A percentile compares a stretch with the other conserved stretches of the same genome.
Conservation (phyloP, 2,329 filamentous ascomycete species). For the Septoria petroselini region DNA sequence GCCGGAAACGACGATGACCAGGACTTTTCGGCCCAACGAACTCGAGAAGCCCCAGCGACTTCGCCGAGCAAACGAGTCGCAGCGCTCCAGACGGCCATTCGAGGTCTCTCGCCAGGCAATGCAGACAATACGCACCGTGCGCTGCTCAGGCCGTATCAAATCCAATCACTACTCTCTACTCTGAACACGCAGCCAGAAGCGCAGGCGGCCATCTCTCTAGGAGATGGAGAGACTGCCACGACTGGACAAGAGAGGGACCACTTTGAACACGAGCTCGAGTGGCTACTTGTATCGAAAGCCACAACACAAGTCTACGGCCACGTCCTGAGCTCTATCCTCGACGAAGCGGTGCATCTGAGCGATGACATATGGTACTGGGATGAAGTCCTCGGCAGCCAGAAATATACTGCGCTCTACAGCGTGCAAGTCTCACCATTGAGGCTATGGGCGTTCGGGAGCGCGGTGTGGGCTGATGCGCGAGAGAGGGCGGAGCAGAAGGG, state of each 20-base stretch:
- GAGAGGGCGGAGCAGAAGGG: slow-evolving; percentile 34
- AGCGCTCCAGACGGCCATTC: slow-evolving; percentile 35
- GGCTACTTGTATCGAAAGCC: slow-evolving; percentile 87
- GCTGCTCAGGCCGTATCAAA: slow-evolving; percentile 23
- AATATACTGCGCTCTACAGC: slow-evolving; percentile 76
- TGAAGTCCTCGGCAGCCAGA: slow-evolving; percentile 73
- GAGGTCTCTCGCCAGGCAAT: slow-evolving; percentile 29
- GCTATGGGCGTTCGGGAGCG: slow-evolving; percentile 67
- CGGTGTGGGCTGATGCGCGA: slow-evolving; percentile 64
- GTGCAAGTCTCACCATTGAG: slow-evolving; percentile 78
- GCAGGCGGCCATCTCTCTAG: slow-evolving; percentile 14
- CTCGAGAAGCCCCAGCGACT: slow-evolving; percentile 1
- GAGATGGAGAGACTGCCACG: slow-evolving; percentile 9
- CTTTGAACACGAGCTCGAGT: slow-evolving; percentile 78
- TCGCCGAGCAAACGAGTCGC: slow-evolving; percentile 30
- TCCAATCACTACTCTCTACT: slow-evolving; percentile 15
- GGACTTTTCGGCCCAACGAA: background rate
- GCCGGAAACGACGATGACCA: slow-evolving; percentile 5
- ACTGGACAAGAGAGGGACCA: slow-evolving; percentile 31
- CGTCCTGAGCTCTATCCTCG: slow-evolving; percentile 71
- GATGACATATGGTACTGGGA: slow-evolving; percentile 97
- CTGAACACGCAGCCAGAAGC: slow-evolving; percentile 20
- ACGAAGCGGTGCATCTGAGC: slow-evolving; percentile 77
- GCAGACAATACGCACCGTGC: slow-evolving; percentile 25
- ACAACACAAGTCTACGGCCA: slow-evolving; percentile 86